Evolutionary conservation across 2,329 filamentous ascomycete species (phyloP).

Genomic region (Setomelanomma holmii): DNA sequence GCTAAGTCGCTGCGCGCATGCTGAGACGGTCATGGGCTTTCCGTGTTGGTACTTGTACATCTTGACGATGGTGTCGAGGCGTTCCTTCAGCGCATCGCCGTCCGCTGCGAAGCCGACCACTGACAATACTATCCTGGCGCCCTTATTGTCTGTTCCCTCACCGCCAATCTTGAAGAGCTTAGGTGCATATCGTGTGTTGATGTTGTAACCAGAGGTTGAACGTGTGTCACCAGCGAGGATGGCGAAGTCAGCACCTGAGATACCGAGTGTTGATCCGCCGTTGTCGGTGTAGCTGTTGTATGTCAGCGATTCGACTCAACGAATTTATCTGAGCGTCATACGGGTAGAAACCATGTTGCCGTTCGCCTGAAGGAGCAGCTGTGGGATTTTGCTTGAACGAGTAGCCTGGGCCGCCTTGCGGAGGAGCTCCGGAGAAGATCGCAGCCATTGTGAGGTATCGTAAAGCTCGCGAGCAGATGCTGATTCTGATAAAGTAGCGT

Average conservation of each 20-base stretch:
- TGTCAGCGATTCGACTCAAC: slow-evolving; percentile 21
- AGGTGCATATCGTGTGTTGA: slow-evolving; percentile 94
- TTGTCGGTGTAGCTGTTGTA: slow-evolving; percentile 88
- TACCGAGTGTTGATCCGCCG: slow-evolving; percentile 93
- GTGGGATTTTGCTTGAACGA: slow-evolving; percentile 64
- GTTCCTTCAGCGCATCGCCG: slow-evolving; percentile 90
- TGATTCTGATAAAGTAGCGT: slow-evolving; percentile 1
- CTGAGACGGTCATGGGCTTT: slow-evolving; percentile 93
- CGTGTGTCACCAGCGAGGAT: slow-evolving; percentile 98
- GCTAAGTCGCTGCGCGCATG: slow-evolving; percentile 91
- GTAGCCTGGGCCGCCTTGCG: slow-evolving; percentile 63
- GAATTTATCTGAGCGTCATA: slow-evolving; percentile 52
- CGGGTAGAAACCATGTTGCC: slow-evolving; percentile 91
- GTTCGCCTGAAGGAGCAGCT: slow-evolving; percentile 56
- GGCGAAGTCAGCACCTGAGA: slow-evolving; percentile 91
- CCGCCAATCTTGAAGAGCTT: slow-evolving; percentile 98
- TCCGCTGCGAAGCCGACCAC: slow-evolving; percentile 97
- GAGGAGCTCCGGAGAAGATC: slow-evolving; percentile 58
- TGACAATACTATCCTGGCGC: slow-evolving; percentile 86
- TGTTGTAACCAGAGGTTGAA: slow-evolving; percentile 92
- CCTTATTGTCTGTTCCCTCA: slow-evolving; percentile 82
- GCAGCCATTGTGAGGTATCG: slow-evolving; percentile 57
- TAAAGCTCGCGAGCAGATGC: neutral
- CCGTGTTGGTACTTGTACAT: slow-evolving; percentile 99
- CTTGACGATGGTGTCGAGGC: slow-evolving; percentile 92